Percentiles rank a stretch among this genome's conserved stretches.
These are phyloP conservation scores for Schrenkiella parvula DNA, from an alignment of 345 rosid species.

Conservation along the genomic window DNA sequence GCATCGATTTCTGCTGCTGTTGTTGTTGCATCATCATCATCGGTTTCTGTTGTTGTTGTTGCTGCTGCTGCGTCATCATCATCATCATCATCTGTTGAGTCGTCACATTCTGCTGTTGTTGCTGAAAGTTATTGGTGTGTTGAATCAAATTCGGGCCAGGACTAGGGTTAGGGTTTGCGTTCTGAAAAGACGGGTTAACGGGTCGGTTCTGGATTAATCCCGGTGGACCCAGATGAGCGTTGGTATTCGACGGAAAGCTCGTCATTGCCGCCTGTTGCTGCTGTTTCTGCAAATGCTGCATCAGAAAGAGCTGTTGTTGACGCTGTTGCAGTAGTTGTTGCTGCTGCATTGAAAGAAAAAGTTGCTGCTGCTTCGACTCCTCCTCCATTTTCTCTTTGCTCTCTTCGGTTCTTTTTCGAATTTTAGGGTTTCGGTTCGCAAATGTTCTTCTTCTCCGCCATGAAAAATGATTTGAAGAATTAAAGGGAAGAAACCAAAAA, in stretches of 20 bases:
- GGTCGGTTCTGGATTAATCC: conserved; percentile 49
- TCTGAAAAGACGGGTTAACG: conserved; percentile 39
- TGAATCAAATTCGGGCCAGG: not conserved
- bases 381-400: conserved; percentile 48
- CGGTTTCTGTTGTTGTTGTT: conserved; percentile 38
- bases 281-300: conserved; percentile 46
- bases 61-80: not conserved
- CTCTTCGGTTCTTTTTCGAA: not conserved
- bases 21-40: conserved; percentile 25
- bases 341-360: conserved; percentile 34
- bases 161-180: conserved; percentile 39
- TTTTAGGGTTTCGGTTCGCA: conserved; percentile 25
- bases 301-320: conserved; percentile 62
- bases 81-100: conserved; percentile 28
- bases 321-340: conserved; percentile 56
- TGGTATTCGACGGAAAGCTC: conserved; percentile 71
- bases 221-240: conserved; percentile 58
- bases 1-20: conserved; percentile 49
- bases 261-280: conserved; percentile 74
- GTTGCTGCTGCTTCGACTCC: conserved; percentile 49
- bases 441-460: conserved; percentile 10
- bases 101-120: conserved; percentile 25
- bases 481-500: not conserved
- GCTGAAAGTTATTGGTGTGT: conserved; percentile 30
- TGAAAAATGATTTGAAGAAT: not conserved